Evolutionary conservation across 805 yeast species (phyloP).

Genomic region (Teunomyces cretensis): DNA sequence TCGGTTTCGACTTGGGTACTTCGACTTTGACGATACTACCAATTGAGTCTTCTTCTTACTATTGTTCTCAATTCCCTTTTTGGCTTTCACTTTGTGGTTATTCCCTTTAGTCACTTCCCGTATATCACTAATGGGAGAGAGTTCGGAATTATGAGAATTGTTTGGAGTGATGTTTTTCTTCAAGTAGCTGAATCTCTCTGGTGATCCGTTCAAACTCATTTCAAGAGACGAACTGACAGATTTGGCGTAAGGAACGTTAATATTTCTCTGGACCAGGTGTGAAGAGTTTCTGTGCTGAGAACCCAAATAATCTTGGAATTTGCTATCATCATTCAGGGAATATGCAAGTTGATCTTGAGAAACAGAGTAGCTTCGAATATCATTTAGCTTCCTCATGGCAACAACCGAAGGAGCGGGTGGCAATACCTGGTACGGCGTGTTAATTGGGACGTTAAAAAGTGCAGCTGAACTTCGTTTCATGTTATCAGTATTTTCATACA

Average conservation of each 20-base stretch:
- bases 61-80: background rate
- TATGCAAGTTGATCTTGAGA: slow-evolving; percentile 8
- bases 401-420: slow-evolving; percentile 30
- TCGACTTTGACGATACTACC: background rate
- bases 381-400: slow-evolving; percentile 14
- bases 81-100: background rate
- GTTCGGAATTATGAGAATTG: slow-evolving; percentile 1
- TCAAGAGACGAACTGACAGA: slow-evolving; percentile 19
- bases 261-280: slow-evolving; percentile 8
- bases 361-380: slow-evolving; percentile 1
- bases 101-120: background rate
- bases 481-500: slow-evolving; percentile 44
- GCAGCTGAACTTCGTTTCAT: slow-evolving; percentile 17
- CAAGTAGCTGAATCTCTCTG: slow-evolving; percentile 19
- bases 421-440: slow-evolving; percentile 43
- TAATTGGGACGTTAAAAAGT: slow-evolving; percentile 39
- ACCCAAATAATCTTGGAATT: slow-evolving; percentile 3
- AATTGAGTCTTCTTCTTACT: background rate
- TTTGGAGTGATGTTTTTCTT: slow-evolving; percentile 19
- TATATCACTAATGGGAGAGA: background rate
- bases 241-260: slow-evolving; percentile 12
- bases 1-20: background rate
- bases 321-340: slow-evolving; percentile 7
- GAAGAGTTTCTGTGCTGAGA: slow-evolving; percentile 10
- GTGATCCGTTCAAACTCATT: slow-evolving; percentile 11